Evolutionary conservation across 495 filamentous ascomycete species (phyloP), one percentile per base, ranked within the genome.

Genomic region (Aspergillus funiculosus): DNA sequence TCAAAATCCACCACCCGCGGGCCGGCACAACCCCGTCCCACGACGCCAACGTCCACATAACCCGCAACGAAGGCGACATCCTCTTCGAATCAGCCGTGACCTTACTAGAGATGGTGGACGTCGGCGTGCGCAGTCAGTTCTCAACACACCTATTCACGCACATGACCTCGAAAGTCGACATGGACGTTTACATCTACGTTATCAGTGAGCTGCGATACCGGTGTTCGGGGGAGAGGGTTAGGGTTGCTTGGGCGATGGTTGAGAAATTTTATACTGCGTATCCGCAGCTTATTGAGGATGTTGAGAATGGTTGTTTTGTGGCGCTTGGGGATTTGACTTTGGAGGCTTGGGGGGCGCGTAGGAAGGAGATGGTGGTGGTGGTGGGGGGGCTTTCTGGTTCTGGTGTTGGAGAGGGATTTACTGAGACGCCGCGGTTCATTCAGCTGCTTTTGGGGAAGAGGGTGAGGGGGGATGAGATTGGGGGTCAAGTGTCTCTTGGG

Each of bases 111-210:
- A 39, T 39, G 37, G 22, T 26, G 19, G 37, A 39, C 24, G 37
- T 25, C 7, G 11, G 17, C 1, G 7, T n/a, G 1, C 8, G 20
- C 8, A 39, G 20, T n/a, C 9, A 26, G 37, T 39, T 39, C 2
- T 39, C 37, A 3, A n/a, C 18, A 22, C 37, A 21, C 25, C 9
- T 39, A 21, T 21, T 39, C 8, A 6, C 37, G 8, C 37, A 39
- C 13, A 22, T 39, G 20, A 39, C 37, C 10, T 24, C 37, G 1
- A 13, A 13, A 2, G 7, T 71, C 13, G 44, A 64, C 15, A 52
- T 64, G 6, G 67, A 77, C 46, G 74, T 77, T 44, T 75, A 78
- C 45, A 63, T 75, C 37, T 80, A 73, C 54, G 58, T 78, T 45
- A 55, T 72, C 1, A 73, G 68, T 24, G 74, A 79, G 44, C 65